Conservation (phyloP, 805 yeast species). For the Yarrowia hollandica region DNA sequence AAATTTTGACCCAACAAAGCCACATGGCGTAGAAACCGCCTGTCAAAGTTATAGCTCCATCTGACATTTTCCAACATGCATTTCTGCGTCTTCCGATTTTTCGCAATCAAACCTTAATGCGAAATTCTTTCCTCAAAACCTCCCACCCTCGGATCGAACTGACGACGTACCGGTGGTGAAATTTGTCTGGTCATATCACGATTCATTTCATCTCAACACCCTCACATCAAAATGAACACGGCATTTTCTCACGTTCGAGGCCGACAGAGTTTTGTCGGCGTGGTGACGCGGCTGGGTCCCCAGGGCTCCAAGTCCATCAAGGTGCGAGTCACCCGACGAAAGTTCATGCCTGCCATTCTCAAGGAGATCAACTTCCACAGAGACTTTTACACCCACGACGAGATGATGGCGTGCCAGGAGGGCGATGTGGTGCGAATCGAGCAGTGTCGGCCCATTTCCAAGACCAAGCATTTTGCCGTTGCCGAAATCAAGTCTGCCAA, state of each 20-base stretch:
- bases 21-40: no score
- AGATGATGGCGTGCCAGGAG: conserved; percentile 84
- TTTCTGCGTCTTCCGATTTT: no score
- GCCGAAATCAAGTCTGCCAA: conserved; percentile 86
- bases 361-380: conserved; percentile 71
- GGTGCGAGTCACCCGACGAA: conserved; percentile 79
- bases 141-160: background rate
- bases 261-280: conserved; percentile 85
- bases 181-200: no score
- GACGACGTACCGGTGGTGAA: no score
- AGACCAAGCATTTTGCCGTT: conserved; percentile 81
- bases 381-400: conserved; percentile 91
- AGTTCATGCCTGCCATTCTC: conserved; percentile 56
- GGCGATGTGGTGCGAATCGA: conserved; percentile 96
- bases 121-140: no score
- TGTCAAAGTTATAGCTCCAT: no score
- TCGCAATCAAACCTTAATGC: no score
- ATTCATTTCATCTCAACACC: background rate
- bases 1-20: no score
- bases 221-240: background rate
- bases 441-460: conserved; percentile 73
- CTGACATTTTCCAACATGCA: no score
- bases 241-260: conserved; percentile 55
- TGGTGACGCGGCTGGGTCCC: conserved; percentile 86
- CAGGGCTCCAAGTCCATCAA: conserved; percentile 94